Evolutionary conservation across 495 filamentous ascomycete genomes (phyloP).

Genomic region (Neurospora discreta): DNA sequence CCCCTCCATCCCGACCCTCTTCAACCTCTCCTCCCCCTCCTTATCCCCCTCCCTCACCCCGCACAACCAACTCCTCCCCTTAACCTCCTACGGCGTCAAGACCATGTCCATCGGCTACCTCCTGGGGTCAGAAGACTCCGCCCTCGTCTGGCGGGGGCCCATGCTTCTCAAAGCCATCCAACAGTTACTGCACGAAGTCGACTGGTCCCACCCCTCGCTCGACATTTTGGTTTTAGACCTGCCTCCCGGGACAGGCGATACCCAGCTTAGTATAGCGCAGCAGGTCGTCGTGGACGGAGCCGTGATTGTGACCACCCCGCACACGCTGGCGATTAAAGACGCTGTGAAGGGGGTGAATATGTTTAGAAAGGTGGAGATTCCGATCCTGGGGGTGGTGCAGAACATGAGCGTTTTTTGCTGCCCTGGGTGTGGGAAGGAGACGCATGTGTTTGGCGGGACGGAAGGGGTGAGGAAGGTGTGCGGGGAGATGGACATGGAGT

Average conservation of each 20-base stretch:
- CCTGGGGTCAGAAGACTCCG: conserved; percentile 53
- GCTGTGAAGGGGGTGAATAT: conserved; percentile 83
- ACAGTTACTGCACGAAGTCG: conserved; percentile 86
- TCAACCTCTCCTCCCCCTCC: conserved; percentile 54
- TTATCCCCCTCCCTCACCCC: conserved; percentile 53
- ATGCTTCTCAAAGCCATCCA: conserved; percentile 98
- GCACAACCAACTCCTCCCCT: conserved; percentile 68
- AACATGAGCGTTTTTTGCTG: conserved; percentile 90
- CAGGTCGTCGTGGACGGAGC: conserved; percentile 72
- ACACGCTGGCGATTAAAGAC: conserved; percentile 80
- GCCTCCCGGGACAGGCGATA: conserved; percentile 90
- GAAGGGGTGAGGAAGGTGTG: conserved; percentile 36
- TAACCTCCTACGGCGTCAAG: conserved; percentile 93
- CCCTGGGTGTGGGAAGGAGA: conserved; percentile 60
- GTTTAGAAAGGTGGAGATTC: conserved; percentile 74
- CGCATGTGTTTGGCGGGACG: conserved; percentile 63
- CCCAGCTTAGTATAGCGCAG: conserved; percentile 86
- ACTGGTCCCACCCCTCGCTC: conserved; percentile 56
- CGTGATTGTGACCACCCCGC: conserved; percentile 87
- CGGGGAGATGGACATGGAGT: conserved; percentile 37
- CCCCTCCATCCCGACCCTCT: conserved; percentile 82
- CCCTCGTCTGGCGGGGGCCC: conserved; percentile 91
- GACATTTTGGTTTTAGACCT: conserved; percentile 86
- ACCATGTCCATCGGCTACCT: conserved; percentile 99
- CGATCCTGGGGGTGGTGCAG: conserved; percentile 77